These are phyloP conservation scores for Elaphomyces granulatus DNA, from an alignment of 495 filamentous ascomycete species.

Conservation along the genomic window DNA sequence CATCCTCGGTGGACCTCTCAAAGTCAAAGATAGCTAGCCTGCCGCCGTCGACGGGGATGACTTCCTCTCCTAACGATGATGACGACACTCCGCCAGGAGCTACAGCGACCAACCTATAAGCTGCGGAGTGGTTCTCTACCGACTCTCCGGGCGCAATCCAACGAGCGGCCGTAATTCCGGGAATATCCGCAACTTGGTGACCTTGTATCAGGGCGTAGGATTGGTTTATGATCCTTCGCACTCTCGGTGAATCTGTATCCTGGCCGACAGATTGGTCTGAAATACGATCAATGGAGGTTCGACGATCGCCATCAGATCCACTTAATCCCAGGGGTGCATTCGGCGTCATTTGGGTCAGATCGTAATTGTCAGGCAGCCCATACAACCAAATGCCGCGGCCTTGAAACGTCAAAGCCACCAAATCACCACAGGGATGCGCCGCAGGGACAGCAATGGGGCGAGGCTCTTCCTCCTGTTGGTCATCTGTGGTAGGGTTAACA, in stretches of 20 bases:
- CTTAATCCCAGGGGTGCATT: neutral
- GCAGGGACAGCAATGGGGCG: slow-evolving; percentile 53
- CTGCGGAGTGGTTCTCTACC: neutral
- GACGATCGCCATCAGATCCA: neutral
- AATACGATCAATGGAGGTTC: neutral
- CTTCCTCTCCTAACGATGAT: slow-evolving; percentile 51
- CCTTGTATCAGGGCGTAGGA: slow-evolving; percentile 26
- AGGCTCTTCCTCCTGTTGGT: slow-evolving; percentile 25
- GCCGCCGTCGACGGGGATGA: slow-evolving; percentile 69
- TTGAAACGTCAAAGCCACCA: slow-evolving; percentile 62
- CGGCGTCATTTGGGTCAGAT: slow-evolving; percentile 21
- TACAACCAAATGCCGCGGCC: slow-evolving; percentile 66
- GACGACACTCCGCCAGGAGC: slow-evolving; percentile 59
- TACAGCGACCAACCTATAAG: slow-evolving; percentile 48
- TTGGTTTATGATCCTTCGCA: slow-evolving; percentile 20
- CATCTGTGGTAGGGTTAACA: slow-evolving; percentile 43
- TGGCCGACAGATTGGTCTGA: too few relatives aligned
- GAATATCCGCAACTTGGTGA: slow-evolving; percentile 26
- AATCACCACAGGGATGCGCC: slow-evolving; percentile 50
- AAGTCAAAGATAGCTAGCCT: slow-evolving; percentile 70
- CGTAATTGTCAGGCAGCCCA: slow-evolving; percentile 60
- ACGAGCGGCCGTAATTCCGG: slow-evolving; percentile 27
- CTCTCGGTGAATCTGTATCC: slow-evolving; percentile 9
- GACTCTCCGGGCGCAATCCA: slow-evolving; percentile 22
- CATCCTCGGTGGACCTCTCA: slow-evolving; percentile 42